Percentiles rank a stretch among this genome's conserved stretches.
phyloP scores from a whole-genome alignment of 345 rosid species.

The Laguncularia racemosa region DNA sequence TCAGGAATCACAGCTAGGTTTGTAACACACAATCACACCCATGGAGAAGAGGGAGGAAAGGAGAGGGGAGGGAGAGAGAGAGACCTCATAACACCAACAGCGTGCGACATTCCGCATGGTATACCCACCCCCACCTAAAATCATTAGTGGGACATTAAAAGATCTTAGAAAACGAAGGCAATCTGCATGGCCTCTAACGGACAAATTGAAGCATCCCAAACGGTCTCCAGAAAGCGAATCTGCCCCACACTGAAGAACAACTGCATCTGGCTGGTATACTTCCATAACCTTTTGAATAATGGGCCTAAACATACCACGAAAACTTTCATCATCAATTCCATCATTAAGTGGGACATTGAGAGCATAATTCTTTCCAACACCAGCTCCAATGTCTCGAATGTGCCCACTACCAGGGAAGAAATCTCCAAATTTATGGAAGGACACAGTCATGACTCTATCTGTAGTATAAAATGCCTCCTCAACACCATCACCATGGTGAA shows the following conservation, averaged over 20 bases:
- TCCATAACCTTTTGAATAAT: conserved; percentile 91
- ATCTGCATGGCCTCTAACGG: conserved; percentile 97
- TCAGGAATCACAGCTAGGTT: background rate
- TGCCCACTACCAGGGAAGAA: conserved; percentile 97
- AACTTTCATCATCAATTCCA: conserved; percentile 86
- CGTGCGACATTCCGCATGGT: conserved; percentile 97
- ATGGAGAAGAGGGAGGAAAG: background rate
- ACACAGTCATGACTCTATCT: conserved; percentile 99
- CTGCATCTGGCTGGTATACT: conserved; percentile 94
- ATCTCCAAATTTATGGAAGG: conserved; percentile 96
- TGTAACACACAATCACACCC: conserved; percentile 5
- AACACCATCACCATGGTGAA: conserved; percentile 98
- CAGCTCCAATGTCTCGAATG: conserved; percentile 67
- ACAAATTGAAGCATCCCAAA: conserved; percentile 90
- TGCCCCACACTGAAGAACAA: conserved; percentile 99
- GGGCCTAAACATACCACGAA: conserved; percentile 75
- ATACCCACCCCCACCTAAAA: conserved; percentile 98
- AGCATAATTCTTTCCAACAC: conserved; percentile 73
- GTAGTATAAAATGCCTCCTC: conserved; percentile 98
- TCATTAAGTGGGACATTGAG: conserved; percentile 90
- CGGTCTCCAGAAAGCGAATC: conserved; percentile 97
- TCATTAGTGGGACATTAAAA: conserved; percentile 88
- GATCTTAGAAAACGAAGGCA: conserved; percentile 91
- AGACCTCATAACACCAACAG: conserved; percentile 99
- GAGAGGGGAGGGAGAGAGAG: conserved; percentile 7